Base-by-base conservation (phyloP, 2,329 filamentous ascomycete species). In the Sarocladium brachiariae region DNA sequence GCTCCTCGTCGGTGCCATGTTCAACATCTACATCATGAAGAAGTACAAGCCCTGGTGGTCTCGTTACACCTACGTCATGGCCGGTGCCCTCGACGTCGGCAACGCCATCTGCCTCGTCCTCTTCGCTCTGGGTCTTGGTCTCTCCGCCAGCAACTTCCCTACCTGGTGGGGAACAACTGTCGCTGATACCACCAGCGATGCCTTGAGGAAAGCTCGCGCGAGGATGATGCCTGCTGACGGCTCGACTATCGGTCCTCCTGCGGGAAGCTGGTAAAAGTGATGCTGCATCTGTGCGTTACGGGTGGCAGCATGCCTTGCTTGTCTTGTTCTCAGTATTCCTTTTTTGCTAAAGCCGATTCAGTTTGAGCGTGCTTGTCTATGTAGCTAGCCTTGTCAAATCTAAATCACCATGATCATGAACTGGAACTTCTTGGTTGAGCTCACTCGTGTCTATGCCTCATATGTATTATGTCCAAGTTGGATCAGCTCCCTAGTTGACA, bases 11-110 rank as follows among this genome's bases (percentile, higher is more conserved):
- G 78, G 78, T 43, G 39, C 39, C 75, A 75, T 3, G 37, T 51
- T 77, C 49, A 78, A 78, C 64, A 77, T 78, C 58, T 73, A 71
- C 37, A 27, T 51, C 7, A 19, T 35, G 10, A 35, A 23, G 14
- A 51, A 51, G 21, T 24, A 49, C n/a, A 51, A 41, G 16, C 39
- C 39, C 23, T 43, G 39, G 39, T 43, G 39, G 39, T 43, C 39
- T 25, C 39, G 39, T 43, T 83, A 80, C 66, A 83, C 81, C 63
- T 83, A 81, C 52, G 70, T 80, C 50, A 66, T 78, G 1, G 80
- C 78, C 8, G 79, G 78, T 0, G 78, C 75, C 2, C 68, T 83
- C 39, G 78, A 81, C 49, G 74, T 76, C 37, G 80, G 78, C n/a
- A 72, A 80, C 1, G 76, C 75, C 1, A 60, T 83, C n/a, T 73